phyloP scores from a whole-genome alignment of 441 rosid genomes.

The Iberis amara region DNA sequence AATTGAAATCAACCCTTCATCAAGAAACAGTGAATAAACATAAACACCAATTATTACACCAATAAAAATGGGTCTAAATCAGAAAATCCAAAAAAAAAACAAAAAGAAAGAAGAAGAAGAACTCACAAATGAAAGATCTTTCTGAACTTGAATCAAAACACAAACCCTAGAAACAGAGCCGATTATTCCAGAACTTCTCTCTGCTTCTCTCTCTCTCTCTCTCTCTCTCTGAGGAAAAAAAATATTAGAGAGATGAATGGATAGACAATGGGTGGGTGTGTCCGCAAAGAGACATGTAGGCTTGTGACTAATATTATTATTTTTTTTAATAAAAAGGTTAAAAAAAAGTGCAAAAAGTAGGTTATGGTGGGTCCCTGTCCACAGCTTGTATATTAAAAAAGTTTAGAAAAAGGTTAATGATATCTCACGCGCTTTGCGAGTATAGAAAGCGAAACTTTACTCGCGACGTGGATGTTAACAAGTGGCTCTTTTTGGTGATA shows the following conservation, averaged over 20 bases:
- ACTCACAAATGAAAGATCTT: slow-evolving; percentile 23
- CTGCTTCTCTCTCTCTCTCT: slow-evolving; percentile 6
- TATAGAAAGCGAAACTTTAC: neutral
- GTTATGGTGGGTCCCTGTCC: too few relatives aligned
- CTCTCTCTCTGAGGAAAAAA: neutral
- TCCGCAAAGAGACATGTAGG: slow-evolving; percentile 34
- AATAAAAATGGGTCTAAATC: neutral
- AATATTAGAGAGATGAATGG: slow-evolving; percentile 27
- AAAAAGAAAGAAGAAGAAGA: slow-evolving; percentile 1
- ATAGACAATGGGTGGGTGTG: slow-evolving; percentile 50
- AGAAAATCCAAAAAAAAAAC: neutral
- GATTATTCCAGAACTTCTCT: slow-evolving; percentile 5
- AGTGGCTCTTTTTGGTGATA: slow-evolving; percentile 6
- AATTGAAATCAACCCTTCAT: slow-evolving; percentile 6
- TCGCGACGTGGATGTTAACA: slow-evolving; percentile 17
- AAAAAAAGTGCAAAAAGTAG: slow-evolving; percentile 22
- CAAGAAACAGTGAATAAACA: slow-evolving; percentile 5
- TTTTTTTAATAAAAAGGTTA: too few relatives aligned
- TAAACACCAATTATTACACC: too few relatives aligned
- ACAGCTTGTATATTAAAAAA: too few relatives aligned
- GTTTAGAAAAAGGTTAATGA: too few relatives aligned
- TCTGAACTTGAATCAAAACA: slow-evolving; percentile 14
- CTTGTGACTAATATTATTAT: slow-evolving; percentile 45
- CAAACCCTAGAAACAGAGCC: slow-evolving; percentile 17
- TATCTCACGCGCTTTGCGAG: slow-evolving; percentile 8